Base-by-base conservation (phyloP, 2,329 filamentous ascomycete species). In the Sarocladium oryzae region DNA sequence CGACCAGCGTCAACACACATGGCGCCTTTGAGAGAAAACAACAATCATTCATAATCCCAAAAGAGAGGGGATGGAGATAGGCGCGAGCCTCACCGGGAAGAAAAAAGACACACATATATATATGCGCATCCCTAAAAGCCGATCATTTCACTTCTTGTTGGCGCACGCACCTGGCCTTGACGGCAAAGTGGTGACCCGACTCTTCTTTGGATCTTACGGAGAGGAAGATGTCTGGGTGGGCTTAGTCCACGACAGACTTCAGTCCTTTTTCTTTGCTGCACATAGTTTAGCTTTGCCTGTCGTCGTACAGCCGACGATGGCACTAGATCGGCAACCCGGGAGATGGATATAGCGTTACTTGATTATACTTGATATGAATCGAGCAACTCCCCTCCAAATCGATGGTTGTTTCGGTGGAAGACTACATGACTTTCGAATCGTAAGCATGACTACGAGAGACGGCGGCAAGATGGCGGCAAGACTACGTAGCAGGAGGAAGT, bases 81-180 rank as follows among this genome's bases (percentile, higher is more conserved):
- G 28, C 28, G 28, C 28, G 28, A 30, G 28, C 28, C 28, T 30
- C 28, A 30, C 28, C 28, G 28, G 7, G 28, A n/a, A n/a, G n/a
- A n/a, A n/a, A n/a, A n/a, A n/a, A n/a, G n/a, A n/a, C n/a, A n/a
- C n/a, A n/a, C n/a, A n/a, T n/a, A n/a, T 30, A 13, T 30, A 13
- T 7, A 30, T 30, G 13, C 28, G 13, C 7, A 30, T 7, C 13
- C 28, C 7, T 13, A 13, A 30, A 30, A 30, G 33, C 43, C 43
- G 43, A 33, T 48, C 28, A 30, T 48, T 48, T 23, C 9, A 48
- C 20, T 48, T 23, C 18, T 48, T 33, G 28, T 30, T 30, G 28
- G 28, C 13, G 28, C 13, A 13, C 13, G 28, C 13, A 7, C 28
- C 13, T 30, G 7, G 28, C 28, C 13, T 41, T n/a, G 37, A 41